phyloP scores from a whole-genome alignment of 148 eudicot genomes.

The Arbutus unedo region DNA sequence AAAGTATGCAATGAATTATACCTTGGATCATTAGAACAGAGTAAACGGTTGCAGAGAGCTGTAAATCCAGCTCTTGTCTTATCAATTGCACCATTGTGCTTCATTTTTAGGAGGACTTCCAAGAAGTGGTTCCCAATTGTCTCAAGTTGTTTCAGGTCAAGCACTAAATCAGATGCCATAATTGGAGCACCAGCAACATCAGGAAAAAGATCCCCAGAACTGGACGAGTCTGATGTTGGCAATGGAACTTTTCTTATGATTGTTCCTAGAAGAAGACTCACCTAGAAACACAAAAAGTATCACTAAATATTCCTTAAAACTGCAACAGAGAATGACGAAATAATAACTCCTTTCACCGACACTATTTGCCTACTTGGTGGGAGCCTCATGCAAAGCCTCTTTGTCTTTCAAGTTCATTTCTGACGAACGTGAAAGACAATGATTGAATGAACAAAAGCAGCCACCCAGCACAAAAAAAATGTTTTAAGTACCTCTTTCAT shows the following conservation, averaged over 20 bases:
- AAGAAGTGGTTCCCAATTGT: slow-evolving; percentile 84
- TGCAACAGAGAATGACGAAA: not conserved
- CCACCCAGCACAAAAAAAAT: not conserved
- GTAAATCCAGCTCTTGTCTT: slow-evolving; percentile 99
- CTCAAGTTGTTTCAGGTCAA: slow-evolving; percentile 85
- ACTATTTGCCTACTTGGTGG: not conserved
- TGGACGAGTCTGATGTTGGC: slow-evolving; percentile 53
- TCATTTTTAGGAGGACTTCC: slow-evolving; percentile 95
- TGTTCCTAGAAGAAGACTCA: slow-evolving; percentile 97
- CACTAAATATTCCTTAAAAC: not conserved
- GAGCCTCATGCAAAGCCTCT: not conserved
- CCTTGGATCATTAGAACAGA: slow-evolving; percentile 96
- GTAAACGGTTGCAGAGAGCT: slow-evolving; percentile 97
- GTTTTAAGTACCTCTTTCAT: slow-evolving; percentile 88
- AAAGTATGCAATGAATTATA: slow-evolving; percentile 18
- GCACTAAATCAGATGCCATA: slow-evolving; percentile 51
- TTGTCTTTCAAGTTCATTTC: not conserved
- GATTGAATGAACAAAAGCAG: not conserved
- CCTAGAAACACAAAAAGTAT: slow-evolving; percentile 42
- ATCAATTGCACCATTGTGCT: slow-evolving; percentile 96
- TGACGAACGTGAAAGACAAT: not conserved
- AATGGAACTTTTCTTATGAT: slow-evolving; percentile 88
- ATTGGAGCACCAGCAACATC: slow-evolving; percentile 24
- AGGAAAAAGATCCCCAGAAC: slow-evolving; percentile 23
- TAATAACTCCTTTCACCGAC: not conserved